Evolutionary conservation across 306 rosid genomes (phyloP).

Genomic region (Begonia masoniana): DNA sequence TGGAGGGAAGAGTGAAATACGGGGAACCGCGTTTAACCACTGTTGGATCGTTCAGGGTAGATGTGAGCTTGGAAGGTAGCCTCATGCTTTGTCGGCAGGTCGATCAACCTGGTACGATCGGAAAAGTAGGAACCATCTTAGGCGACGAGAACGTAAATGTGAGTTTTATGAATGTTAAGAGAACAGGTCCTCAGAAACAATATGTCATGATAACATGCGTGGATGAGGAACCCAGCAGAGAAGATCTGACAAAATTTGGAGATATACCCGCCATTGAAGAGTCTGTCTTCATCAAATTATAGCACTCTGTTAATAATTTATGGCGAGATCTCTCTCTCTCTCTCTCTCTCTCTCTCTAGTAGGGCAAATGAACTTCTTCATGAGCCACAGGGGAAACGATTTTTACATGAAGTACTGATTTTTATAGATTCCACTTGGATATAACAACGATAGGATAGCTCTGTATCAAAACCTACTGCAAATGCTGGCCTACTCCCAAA

Average conservation of each 20-base stretch:
- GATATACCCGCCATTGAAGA: slow-evolving; percentile 67
- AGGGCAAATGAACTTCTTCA: no score
- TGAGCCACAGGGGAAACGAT: no score
- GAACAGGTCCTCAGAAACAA: slow-evolving; percentile 75
- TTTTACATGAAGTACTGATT: no score
- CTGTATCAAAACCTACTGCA: no score
- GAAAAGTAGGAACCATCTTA: slow-evolving; percentile 60
- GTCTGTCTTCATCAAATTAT: slow-evolving; percentile 72
- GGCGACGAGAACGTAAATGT: slow-evolving; percentile 83
- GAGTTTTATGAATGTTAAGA: slow-evolving; percentile 88
- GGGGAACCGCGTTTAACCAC: slow-evolving; percentile 68
- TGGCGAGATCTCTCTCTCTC: no score
- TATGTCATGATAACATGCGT: slow-evolving; percentile 93
- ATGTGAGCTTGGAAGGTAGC: slow-evolving; percentile 84
- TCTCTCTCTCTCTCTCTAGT: no score
- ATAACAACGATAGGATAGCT: no score
- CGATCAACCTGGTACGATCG: slow-evolving; percentile 85
- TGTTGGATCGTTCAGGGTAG: slow-evolving; percentile 85
- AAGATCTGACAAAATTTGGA: slow-evolving; percentile 60
- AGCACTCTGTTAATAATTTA: slow-evolving; percentile 5
- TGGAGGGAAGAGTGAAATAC: slow-evolving; percentile 75
- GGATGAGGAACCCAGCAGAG: slow-evolving; percentile 58
- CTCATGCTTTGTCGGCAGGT: slow-evolving; percentile 82
- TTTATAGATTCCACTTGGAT: no score
- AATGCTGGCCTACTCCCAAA: slow-evolving; percentile 42